Evolutionary conservation across 2,329 filamentous ascomycete genomes (phyloP).

Genomic region (Pleurostoma richardsiae): DNA sequence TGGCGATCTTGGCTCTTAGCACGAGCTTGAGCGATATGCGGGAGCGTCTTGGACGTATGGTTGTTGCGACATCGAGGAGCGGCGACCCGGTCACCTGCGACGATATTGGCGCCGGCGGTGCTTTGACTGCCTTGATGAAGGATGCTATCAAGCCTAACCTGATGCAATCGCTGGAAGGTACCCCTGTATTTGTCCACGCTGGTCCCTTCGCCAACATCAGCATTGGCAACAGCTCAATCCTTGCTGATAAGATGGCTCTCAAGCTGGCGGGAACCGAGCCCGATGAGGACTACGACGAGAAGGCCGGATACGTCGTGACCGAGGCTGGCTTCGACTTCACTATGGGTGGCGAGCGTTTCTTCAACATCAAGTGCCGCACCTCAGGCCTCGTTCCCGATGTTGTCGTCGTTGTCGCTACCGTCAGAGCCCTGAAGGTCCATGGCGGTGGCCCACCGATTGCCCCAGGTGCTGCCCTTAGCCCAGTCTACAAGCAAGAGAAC

Average conservation of each 20-base stretch:
- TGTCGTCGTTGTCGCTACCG: slow-evolving; percentile 91
- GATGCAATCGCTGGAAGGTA: slow-evolving; percentile 97
- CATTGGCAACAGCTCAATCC: slow-evolving; percentile 91
- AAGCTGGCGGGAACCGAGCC: slow-evolving; percentile 93
- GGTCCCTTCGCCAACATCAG: slow-evolving; percentile 98
- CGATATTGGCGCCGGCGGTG: slow-evolving; percentile 88
- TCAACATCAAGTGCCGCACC: slow-evolving; percentile 99
- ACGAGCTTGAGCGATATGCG: slow-evolving; percentile 85
- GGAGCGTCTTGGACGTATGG: slow-evolving; percentile 91
- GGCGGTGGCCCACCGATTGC: slow-evolving; percentile 92
- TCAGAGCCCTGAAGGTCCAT: slow-evolving; percentile 94
- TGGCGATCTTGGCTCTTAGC: slow-evolving; percentile 94
- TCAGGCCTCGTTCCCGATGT: slow-evolving; percentile 90
- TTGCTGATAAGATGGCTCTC: slow-evolving; percentile 91
- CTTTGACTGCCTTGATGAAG: slow-evolving; percentile 90
- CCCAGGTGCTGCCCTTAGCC: slow-evolving; percentile 76
- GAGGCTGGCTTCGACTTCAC: slow-evolving; percentile 99
- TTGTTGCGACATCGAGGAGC: slow-evolving; percentile 77
- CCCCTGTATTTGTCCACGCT: slow-evolving; percentile 94
- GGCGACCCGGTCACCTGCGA: slow-evolving; percentile 95
- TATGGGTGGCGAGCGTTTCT: slow-evolving; percentile 99
- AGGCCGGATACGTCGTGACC: slow-evolving; percentile 90
- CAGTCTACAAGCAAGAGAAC: slow-evolving; percentile 91
- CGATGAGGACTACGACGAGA: slow-evolving; percentile 77
- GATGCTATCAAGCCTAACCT: slow-evolving; percentile 98